Evolutionary conservation across 441 rosid genomes (phyloP).

Genomic region (Adansonia grandidieri): DNA sequence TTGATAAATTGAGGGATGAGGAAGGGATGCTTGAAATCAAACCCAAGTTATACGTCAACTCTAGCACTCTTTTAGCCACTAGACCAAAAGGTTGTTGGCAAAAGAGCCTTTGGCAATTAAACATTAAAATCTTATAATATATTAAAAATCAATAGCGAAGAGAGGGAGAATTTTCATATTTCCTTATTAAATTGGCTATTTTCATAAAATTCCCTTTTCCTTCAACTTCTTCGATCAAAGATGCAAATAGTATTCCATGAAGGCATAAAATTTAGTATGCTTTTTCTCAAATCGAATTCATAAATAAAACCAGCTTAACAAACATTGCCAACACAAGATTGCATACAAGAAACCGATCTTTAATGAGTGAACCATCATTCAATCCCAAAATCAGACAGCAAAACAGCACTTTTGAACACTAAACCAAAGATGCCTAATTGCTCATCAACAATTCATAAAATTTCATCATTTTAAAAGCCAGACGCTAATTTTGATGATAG

Average conservation of each 20-base stretch:
- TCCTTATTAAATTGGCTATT: background rate
- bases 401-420: background rate
- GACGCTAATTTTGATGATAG: background rate
- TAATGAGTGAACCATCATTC: background rate
- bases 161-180: background rate
- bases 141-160: background rate
- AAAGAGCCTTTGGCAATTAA: background rate
- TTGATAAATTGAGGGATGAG: too few species aligned
- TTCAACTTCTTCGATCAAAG: slow-evolving; percentile 13
- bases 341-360: slow-evolving; percentile 9
- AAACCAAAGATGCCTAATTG: slow-evolving; percentile 3
- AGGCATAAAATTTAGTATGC: background rate
- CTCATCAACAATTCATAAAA: background rate
- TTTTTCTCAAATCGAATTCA: background rate
- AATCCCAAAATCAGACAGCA: slow-evolving; percentile 20
- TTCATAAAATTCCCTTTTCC: background rate
- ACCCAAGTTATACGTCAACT: too few species aligned
- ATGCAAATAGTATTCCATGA: background rate
- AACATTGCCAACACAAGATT: background rate
- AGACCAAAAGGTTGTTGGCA: too few species aligned
- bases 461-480: background rate
- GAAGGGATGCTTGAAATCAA: too few species aligned
- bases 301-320: background rate
- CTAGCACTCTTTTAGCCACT: too few species aligned
- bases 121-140: background rate